Conservation (phyloP, 106 monocot genomes). For the Dioscorea alata region DNA sequence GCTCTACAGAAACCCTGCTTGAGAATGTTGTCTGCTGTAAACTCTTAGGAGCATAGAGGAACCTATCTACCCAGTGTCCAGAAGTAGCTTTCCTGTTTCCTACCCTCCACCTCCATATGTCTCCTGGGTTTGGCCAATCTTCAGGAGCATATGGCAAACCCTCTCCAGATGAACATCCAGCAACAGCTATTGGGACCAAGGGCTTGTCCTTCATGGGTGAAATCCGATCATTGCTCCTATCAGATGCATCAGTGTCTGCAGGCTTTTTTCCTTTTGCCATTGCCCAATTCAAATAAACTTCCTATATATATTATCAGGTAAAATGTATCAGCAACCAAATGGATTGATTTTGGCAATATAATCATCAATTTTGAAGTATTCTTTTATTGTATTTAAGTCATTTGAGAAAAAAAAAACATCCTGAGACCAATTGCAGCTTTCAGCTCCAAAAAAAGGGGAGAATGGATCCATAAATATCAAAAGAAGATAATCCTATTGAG, state of each 20-base stretch:
- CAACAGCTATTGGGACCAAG: constrained; percentile 39
- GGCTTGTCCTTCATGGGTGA: constrained; percentile 1
- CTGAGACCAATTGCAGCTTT: too few relatives aligned
- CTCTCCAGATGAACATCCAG: constrained; percentile 42
- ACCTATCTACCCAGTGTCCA: constrained; percentile 63
- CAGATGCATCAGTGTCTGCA: constrained; percentile 17
- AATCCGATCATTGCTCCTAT: constrained; percentile 11
- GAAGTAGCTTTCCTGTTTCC: constrained; percentile 33
- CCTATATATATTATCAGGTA: too few relatives aligned
- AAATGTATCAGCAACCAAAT: too few relatives aligned
- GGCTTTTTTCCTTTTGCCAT: constrained; percentile 10
- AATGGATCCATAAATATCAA: too few relatives aligned
- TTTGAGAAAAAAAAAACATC: too few relatives aligned
- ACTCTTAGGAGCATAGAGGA: constrained; percentile 36
- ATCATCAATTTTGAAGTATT: too few relatives aligned
- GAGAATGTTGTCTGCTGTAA: constrained; percentile 21
- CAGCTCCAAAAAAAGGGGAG: too few relatives aligned
- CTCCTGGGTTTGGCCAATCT: constrained; percentile 70
- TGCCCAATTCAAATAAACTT: background rate
- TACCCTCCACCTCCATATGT: constrained; percentile 81
- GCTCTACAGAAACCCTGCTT: constrained; percentile 40
- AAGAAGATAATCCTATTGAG: too few relatives aligned
- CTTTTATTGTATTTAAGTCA: too few relatives aligned
- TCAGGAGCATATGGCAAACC: constrained; percentile 90
- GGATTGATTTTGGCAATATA: too few relatives aligned